Evolutionary conservation across 352 stramenopile genomes (phyloP).

Genomic region (Phytophthora quininea): DNA sequence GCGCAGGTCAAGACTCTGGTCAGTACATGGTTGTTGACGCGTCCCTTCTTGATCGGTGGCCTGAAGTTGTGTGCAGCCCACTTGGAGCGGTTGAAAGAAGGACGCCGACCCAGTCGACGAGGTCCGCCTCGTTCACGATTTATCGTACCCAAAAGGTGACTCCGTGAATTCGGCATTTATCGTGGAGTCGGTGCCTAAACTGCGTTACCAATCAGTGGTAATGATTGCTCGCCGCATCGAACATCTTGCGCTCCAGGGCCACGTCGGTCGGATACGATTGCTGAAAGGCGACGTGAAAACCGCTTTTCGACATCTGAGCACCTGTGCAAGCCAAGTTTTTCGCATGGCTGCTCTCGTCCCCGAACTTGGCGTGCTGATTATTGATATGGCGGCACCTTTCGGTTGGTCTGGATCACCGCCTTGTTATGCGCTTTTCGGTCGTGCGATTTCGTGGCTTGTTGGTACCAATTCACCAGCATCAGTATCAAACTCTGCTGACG

Average conservation of each 20-base stretch:
- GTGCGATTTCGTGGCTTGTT: constrained; percentile 25
- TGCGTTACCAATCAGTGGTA: constrained; percentile 18
- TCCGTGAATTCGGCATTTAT: constrained; percentile 14
- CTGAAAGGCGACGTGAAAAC: constrained; percentile 24
- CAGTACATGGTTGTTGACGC: constrained; percentile 22
- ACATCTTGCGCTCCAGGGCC: not conserved
- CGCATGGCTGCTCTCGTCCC: constrained; percentile 15
- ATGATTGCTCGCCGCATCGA: constrained; percentile 20
- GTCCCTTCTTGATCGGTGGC: constrained; percentile 5
- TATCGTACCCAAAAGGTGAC: constrained; percentile 12
- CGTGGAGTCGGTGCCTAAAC: constrained; percentile 1
- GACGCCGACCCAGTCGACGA: constrained; percentile 3
- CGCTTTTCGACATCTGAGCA: constrained; percentile 17
- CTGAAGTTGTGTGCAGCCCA: constrained; percentile 12
- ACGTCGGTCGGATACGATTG: not conserved
- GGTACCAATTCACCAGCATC: constrained; percentile 11
- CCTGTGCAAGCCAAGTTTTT: constrained; percentile 5
- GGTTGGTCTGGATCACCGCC: constrained; percentile 22
- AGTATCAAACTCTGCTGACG: constrained; percentile 5
- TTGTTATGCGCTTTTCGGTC: constrained; percentile 19
- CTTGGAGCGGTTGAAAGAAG: constrained; percentile 25
- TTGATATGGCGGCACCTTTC: constrained; percentile 24
- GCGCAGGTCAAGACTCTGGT: constrained; percentile 13
- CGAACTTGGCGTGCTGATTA: constrained; percentile 5
- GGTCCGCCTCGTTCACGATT: constrained; percentile 21